Evolutionary conservation across 164 flowering plant species (phyloP).

Genomic region (Macadamia tetraphylla): DNA sequence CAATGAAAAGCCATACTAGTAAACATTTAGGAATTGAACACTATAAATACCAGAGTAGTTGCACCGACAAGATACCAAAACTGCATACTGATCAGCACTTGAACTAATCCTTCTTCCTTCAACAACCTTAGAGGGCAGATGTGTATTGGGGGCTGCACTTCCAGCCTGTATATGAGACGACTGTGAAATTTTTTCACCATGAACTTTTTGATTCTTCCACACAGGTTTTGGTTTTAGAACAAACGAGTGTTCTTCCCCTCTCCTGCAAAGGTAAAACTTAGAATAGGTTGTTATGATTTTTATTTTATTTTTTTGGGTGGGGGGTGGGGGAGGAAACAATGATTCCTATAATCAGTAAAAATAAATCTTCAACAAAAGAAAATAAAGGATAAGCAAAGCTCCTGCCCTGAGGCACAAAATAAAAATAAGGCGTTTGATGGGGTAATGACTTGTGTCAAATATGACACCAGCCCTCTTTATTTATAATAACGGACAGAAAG

Average conservation of each 20-base stretch:
- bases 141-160: constrained; percentile 35
- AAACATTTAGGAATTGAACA: not conserved
- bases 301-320: too few relatives aligned
- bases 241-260: constrained; percentile 95
- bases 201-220: constrained; percentile 42
- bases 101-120: constrained; percentile 37
- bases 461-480: too few relatives aligned
- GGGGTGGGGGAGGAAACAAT: too few relatives aligned
- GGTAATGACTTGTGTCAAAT: too few relatives aligned
- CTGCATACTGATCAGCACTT: constrained; percentile 57
- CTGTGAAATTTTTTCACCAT: constrained; percentile 34
- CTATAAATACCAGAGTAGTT: constrained; percentile 72
- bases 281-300: too few relatives aligned
- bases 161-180: constrained; percentile 28
- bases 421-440: too few relatives aligned
- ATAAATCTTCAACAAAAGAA: too few relatives aligned
- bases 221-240: constrained; percentile 75
- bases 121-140: constrained; percentile 24
- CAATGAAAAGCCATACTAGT: not conserved
- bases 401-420: too few relatives aligned
- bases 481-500: too few relatives aligned
- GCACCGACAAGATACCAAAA: constrained; percentile 89
- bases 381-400: too few relatives aligned
- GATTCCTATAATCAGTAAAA: too few relatives aligned
- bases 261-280: constrained; percentile 43